phyloP scores from a whole-genome alignment of 192 early-diverging fungal genomes.

The Coemansia sp. region DNA sequence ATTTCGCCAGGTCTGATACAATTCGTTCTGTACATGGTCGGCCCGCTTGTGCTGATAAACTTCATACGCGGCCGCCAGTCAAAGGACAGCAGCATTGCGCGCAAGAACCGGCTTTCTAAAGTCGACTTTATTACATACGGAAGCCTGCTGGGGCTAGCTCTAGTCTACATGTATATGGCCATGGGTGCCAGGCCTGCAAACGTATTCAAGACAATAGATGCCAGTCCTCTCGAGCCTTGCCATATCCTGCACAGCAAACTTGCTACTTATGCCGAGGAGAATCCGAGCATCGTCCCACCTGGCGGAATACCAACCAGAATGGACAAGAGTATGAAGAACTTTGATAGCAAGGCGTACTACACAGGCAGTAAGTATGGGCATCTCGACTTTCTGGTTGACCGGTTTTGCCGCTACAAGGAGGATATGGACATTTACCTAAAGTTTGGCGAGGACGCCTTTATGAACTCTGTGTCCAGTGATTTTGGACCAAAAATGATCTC shows the following conservation, averaged over 20 bases:
- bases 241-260: conserved; percentile 24
- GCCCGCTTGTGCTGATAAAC: conserved; percentile 34
- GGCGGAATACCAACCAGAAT: conserved; percentile 14
- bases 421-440: conserved; percentile 42
- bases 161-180: conserved; percentile 24
- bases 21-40: conserved; percentile 38
- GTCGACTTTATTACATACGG: conserved; percentile 31
- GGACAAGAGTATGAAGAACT: conserved; percentile 9
- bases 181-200: conserved; percentile 23
- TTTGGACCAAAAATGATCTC: conserved; percentile 35
- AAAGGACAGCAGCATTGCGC: conserved; percentile 20
- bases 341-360: conserved; percentile 25
- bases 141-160: conserved; percentile 14
- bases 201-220: conserved; percentile 33
- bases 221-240: conserved; percentile 21
- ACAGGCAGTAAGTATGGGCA: conserved; percentile 37
- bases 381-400: conserved; percentile 45
- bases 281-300: conserved; percentile 19
- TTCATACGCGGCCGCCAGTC: conserved; percentile 27
- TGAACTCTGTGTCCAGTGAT: conserved; percentile 44
- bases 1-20: conserved; percentile 32
- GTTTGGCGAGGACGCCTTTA: conserved; percentile 44
- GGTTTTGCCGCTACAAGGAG: conserved; percentile 39
- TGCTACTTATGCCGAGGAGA: conserved; percentile 2
- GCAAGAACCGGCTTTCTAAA: conserved; percentile 15